Evolutionary conservation across 805 yeast species (phyloP), one percentile per base, ranked within the genome.

Genomic region (Pichia insulana): DNA sequence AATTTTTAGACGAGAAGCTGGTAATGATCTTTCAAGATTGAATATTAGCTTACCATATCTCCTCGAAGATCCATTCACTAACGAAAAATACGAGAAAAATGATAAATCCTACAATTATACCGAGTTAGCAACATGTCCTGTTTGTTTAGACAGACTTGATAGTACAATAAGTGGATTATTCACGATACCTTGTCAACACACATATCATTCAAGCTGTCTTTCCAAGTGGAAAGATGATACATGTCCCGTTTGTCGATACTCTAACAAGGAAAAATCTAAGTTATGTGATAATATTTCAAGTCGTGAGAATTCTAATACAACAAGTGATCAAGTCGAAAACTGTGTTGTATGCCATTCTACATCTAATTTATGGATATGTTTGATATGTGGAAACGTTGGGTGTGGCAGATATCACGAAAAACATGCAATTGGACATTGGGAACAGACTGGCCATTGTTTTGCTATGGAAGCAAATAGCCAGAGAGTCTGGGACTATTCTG

Each of bases 401-500:
- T 88, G 97, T 63, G 90, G 94, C 33, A 63, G 97, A 47, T 88
- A 88, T 58, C 84, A 86, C 40, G 74, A 74, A 27, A 88, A 83
- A 39, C 97, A 88, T 64, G 94, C 96, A 0, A 76, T 86, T 40
- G 76, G 80, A 46, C 97, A 88, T 61, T 89, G 75, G 58, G 75
- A 79, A 15, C 67, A 68, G 9, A 81, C 95, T 0, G 79, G 82
- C 6, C 97, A 88, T 59, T 84, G 95, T 53, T 88, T 85, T 64
- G 83, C 96, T 0, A 87, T 88, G 95, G 96, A 88, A 55, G 67
- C 85, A 36, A 62, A 69, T 10, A 76, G 94, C 0, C 92, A 88
- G 47, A 68, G 97, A 33, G 95, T 88, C 1, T 88, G 97, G 97
- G 96, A 88, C 58, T 88, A 88, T 58, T 88, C 89, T 0, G 89